A percentile compares a stretch with the other conserved stretches of the same genome.
These are phyloP conservation scores for Ceratocystis lukuohia DNA, from an alignment of 2,329 filamentous ascomycete genomes.

Conservation along the genomic window DNA sequence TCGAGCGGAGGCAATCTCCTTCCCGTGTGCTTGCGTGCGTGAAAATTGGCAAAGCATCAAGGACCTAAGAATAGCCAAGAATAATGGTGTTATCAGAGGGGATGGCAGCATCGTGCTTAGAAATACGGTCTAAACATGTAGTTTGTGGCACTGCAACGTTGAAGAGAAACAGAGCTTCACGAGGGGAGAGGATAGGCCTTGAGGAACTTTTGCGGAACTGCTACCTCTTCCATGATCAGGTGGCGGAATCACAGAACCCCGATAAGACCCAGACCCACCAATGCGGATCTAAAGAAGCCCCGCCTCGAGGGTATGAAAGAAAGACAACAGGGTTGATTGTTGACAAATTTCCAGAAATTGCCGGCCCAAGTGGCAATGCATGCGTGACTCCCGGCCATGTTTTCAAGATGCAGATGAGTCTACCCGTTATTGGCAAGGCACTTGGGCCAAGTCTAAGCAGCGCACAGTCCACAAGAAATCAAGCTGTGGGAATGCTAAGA, in stretches of 20 bases:
- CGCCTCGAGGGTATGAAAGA: neutral
- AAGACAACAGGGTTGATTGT: conserved; percentile 2
- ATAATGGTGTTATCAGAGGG: neutral
- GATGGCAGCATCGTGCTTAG: neutral
- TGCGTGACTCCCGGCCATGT: neutral
- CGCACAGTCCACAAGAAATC: neutral
- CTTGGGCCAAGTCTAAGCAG: neutral
- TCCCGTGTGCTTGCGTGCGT: neutral
- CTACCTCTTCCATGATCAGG: neutral
- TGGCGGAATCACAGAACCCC: neutral
- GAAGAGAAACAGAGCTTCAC: neutral
- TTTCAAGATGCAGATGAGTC: neutral
- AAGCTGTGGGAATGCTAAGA: neutral
- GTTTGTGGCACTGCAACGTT: neutral
- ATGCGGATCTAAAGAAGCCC: neutral
- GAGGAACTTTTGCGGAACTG: conserved; percentile 3
- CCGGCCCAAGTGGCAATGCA: neutral
- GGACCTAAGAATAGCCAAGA: neutral
- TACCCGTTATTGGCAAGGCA: conserved; percentile 6
- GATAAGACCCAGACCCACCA: neutral
- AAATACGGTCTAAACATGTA: neutral
- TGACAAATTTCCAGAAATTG: neutral
- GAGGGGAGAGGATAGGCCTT: neutral
- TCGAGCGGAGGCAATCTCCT: neutral
- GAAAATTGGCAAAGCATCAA: neutral